Base-by-base conservation (phyloP, 192 early-diverging fungal genomes). In the Coemansia sp. region DNA sequence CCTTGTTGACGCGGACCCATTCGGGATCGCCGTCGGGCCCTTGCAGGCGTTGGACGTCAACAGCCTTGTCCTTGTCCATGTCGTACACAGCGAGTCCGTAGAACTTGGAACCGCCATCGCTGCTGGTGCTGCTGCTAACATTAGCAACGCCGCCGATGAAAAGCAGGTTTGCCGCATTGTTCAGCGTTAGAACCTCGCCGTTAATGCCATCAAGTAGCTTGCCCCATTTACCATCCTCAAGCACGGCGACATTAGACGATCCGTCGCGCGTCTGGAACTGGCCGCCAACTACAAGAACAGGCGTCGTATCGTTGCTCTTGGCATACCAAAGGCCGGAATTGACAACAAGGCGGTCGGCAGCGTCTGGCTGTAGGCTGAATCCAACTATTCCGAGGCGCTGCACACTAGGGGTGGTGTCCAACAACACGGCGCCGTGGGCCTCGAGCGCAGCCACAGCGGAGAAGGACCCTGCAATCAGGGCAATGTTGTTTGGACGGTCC, bases 121-220 rank as follows among this genome's bases (percentile, higher is more conserved):
- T 38, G 11, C 45, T 43, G n/a, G n/a, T n/a, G n/a, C 62, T 33
- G 18, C 6, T 24, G n/a, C 68, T 68, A 8, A 68, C 60, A 46
- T 70, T 77, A 33, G 87, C 83, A 18, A 66, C 65, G 23, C 89
- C 87, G 48, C 88, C 88, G 33, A 89, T 77, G 60, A 86, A 87
- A 43, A 90, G 77, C 43, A 81, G 46, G 61, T 88, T 77, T 35
- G 87, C 72, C 23, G 77, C 74, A 9, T 86, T 75, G 43, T 74
- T 75, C 41, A 91, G 64, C 9, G 75, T 59, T 65, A 73, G 77
- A 16, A 91, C 76, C 43, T 85, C 72, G 33, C 87, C 89, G 52
- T 74, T 46, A 20, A 86, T 51, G 18, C 60, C 67, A 24, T 59
- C 64, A 5, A 78, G 39, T 9, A 89, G 60, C 18, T 58, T 72